Evolutionary conservation across 805 yeast genomes (phyloP).

Genomic region (Zygosaccharomyces siamensis): DNA sequence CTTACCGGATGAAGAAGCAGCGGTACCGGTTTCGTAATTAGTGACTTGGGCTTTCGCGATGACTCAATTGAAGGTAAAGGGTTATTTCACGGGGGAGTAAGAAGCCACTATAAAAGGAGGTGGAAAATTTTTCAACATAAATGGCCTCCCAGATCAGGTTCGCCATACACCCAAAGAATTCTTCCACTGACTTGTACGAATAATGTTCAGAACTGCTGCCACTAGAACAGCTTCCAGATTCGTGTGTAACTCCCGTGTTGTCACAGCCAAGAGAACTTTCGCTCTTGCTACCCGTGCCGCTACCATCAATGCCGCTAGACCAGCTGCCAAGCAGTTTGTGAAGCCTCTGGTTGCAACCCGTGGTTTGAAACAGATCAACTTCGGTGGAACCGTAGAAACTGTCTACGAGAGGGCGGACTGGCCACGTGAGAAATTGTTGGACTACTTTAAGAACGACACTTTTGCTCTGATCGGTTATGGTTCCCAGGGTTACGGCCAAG

Average conservation of each 20-base stretch:
- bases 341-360: slow-evolving; percentile 58
- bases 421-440: slow-evolving; percentile 95
- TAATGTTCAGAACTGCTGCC: slow-evolving; percentile 1
- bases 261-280: slow-evolving; percentile 63
- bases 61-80: slow-evolving; percentile 2
- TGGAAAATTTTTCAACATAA: not conserved
- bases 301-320: slow-evolving; percentile 47
- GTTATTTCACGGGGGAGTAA: not conserved
- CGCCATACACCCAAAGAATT: not conserved
- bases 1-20: not conserved
- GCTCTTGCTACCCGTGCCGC: slow-evolving; percentile 41
- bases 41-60: not conserved
- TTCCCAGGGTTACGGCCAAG: slow-evolving; percentile 99
- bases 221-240: slow-evolving; percentile 41
- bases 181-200: not conserved
- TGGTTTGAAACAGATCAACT: slow-evolving; percentile 95
- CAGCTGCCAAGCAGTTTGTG: slow-evolving; percentile 51
- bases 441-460: slow-evolving; percentile 97
- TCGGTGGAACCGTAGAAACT: slow-evolving; percentile 90
- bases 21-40: slow-evolving; percentile 2
- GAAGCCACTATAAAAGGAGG: slow-evolving; percentile 1
- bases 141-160: too few species aligned
- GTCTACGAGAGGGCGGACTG: slow-evolving; percentile 99
- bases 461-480: slow-evolving; percentile 98
- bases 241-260: slow-evolving; percentile 38